Conservation (phyloP, 345 rosid genomes). For the Chamaenerion angustifolium region DNA sequence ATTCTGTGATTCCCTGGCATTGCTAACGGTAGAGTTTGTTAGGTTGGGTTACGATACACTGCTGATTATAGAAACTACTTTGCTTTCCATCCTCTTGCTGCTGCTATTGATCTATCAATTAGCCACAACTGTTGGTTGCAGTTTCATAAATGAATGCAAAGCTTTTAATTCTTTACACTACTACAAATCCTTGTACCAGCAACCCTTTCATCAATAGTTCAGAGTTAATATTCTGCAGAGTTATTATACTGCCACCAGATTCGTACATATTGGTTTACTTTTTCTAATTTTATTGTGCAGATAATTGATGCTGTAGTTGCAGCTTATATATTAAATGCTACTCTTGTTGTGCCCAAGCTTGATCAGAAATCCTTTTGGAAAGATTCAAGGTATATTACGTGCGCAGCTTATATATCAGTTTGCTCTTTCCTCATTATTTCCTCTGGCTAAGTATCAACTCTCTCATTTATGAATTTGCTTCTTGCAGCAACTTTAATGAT, state of each 20-base stretch:
- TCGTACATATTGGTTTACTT: background rate
- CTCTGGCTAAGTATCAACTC: too few species aligned
- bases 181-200: background rate
- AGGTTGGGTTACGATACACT: too few species aligned
- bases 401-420: background rate
- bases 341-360: slow-evolving; percentile 76
- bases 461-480: slow-evolving; percentile 1
- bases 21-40: too few species aligned
- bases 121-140: too few species aligned
- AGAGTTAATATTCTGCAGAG: background rate
- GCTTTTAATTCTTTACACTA: background rate
- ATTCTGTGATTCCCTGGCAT: too few species aligned
- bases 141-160: too few species aligned
- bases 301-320: slow-evolving; percentile 84
- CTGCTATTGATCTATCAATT: too few species aligned
- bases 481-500: slow-evolving; percentile 65
- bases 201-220: background rate
- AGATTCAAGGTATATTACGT: slow-evolving; percentile 47
- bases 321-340: slow-evolving; percentile 85
- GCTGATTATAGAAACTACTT: too few species aligned
- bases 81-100: too few species aligned
- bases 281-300: slow-evolving; percentile 21
- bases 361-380: slow-evolving; percentile 90
- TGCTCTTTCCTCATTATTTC: background rate
- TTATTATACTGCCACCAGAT: background rate